Evolutionary conservation across 306 rosid species (phyloP), one percentile per base, ranked within the genome.

Genomic region (Senna tora): DNA sequence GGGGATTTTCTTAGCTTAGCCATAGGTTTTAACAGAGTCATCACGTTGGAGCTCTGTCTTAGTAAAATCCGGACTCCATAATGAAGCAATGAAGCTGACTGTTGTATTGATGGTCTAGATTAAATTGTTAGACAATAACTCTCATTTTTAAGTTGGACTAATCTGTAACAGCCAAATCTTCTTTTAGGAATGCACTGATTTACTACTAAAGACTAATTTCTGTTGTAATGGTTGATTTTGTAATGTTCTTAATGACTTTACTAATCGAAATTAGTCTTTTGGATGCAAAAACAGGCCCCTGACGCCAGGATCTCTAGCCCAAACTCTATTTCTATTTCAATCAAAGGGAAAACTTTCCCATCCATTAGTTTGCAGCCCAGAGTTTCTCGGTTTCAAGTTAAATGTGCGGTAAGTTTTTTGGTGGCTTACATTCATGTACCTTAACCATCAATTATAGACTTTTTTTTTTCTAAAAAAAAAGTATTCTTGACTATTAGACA

Each of bases 391-490:
- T 69, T 88, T 51, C 90, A 56, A 65, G 83, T 87, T 82, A 66
- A 80, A 39, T 85, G 97, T 46, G 81, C 84, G 4, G 97, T 88
- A 76, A 78, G 94, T 79, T 25, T 77, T 54, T 6, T 28, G 10
- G 12, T 41, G 13, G n/a, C 11, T 50, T 7, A 13, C 8, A 19
- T 34, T 45, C 3, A 45, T 12, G 11, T 33, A 6, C 60, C 36
- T 5, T 14, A 50, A 47, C 52, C 33, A 61, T 61, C 34, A 22
- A 6, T 19, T 32, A 36, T 36, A 25, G 1, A 25, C 30, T 17
- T 53, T 15, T 46, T 16, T 9, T 15, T 47, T n/a, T n/a, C n/a
- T n/a, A n/a, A n/a, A n/a, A n/a, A n/a, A n/a, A n/a, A n/a, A n/a
- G n/a, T n/a, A 11, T 7, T 16, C 28, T 17, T 20, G 38, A 7